These are phyloP conservation scores for Fraxinus latifolia DNA, from an alignment of 305 asterid species.

Conservation along the genomic window DNA sequence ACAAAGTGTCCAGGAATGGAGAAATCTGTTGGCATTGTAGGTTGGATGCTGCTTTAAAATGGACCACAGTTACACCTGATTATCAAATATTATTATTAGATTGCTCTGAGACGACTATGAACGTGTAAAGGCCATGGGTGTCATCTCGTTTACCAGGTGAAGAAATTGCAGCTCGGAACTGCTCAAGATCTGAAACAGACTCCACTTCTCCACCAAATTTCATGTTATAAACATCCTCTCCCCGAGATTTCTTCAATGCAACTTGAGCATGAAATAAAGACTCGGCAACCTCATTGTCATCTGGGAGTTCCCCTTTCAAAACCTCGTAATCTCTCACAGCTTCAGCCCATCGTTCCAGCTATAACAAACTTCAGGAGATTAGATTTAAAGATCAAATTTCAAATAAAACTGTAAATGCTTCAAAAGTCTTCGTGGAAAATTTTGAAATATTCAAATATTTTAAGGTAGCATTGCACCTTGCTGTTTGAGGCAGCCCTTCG, in stretches of 20 bases:
- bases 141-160: conserved; percentile 48
- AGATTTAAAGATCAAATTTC: conserved; percentile 3
- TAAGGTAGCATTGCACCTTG: conserved; percentile 44
- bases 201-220: conserved; percentile 84
- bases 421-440: background rate
- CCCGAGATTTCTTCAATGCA: conserved; percentile 65
- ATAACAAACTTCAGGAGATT: conserved; percentile 20
- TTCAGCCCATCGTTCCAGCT: conserved; percentile 88
- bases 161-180: conserved; percentile 68
- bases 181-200: conserved; percentile 57
- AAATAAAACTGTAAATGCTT: background rate
- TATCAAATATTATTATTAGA: conserved; percentile 18
- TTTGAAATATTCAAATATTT: background rate
- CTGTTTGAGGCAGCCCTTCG: conserved; percentile 76
- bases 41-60: conserved; percentile 48
- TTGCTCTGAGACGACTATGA: background rate
- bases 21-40: conserved; percentile 65
- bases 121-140: background rate
- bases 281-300: conserved; percentile 70
- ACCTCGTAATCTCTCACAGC: conserved; percentile 74
- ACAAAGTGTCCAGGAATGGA: conserved; percentile 52
- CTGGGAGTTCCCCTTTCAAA: conserved; percentile 61
- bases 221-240: conserved; percentile 69
- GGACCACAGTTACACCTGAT: conserved; percentile 74
- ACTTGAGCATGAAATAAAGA: conserved; percentile 63